Base-by-base conservation (phyloP, 306 rosid genomes). In the Vicia villosa region DNA sequence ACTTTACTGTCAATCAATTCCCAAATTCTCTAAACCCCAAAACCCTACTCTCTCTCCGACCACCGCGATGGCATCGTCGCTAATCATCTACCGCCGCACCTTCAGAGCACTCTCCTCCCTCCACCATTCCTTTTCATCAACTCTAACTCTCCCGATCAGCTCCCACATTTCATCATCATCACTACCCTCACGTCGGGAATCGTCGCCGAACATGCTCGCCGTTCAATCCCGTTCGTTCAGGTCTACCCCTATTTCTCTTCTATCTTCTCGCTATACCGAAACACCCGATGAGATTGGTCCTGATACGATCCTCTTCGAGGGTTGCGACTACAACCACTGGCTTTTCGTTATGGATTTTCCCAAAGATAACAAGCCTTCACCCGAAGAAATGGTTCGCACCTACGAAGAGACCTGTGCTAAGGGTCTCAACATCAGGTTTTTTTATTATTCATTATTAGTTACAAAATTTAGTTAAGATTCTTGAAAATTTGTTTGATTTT, bases 241-340 rank as follows among this genome's bases (percentile, higher is more conserved):
- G 43, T 79, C 87, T 12, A 67, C 86, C 0, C 36, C 84, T 5
- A 40, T 71, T 13, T 74, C 86, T 10, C 76, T 77, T 46, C 63
- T 67, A 0, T 88, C 84, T 0, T 41, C 69, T 32, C 89, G 88
- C 21, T 76, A 80, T 8, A 56, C 55, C 4, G 36, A 52, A 60
- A 56, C 63, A 1, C 38, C 38, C 17, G 83, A 79, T 1, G 89
- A 80, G 76, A 87, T 88, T 11, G 93, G 86, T 46, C 89, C 89
- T n/a, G 80, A 86, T 26, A 82, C 92, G 3, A 78, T 88, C 9
- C 87, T 88, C n/a, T 91, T 88, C 47, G 97, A 91, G 73, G 97
- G 97, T 5, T 88, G 93, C 81, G 97, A 91, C 45, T 88, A 88
- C 82, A 85, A 88, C 51, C 96, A 91, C 80, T 91, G 96, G 97